A percentile compares a stretch with the other conserved stretches of the same genome.
Evolutionary conservation across 2,329 filamentous ascomycete genomes (phyloP).

Genomic region (Tolypocladium album): DNA sequence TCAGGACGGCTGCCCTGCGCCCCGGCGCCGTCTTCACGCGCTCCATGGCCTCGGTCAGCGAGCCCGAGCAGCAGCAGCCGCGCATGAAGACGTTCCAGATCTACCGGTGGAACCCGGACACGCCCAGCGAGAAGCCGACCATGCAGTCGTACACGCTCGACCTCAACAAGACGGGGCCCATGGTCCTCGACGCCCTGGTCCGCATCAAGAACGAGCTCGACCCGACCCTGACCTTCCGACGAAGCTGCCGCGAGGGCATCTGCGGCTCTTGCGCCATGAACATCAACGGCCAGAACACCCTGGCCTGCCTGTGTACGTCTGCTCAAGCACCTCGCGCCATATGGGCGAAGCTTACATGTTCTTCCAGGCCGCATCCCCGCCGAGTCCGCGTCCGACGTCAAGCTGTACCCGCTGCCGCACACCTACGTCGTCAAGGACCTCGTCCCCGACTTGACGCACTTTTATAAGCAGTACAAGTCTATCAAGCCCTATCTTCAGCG

Average conservation of each 20-base stretch:
- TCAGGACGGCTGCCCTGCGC: slow-evolving; percentile 24
- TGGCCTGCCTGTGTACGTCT: slow-evolving; percentile 86
- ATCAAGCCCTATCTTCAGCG: slow-evolving; percentile 98
- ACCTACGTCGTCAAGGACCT: slow-evolving; percentile 99
- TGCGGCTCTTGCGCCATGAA: slow-evolving; percentile 99
- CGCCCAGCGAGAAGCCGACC: slow-evolving; percentile 80
- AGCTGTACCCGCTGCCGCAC: slow-evolving; percentile 96
- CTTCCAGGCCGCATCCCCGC: slow-evolving; percentile 77
- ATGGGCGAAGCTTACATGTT: slow-evolving; percentile 19
- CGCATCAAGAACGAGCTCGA: slow-evolving; percentile 99
- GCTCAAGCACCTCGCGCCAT: too few relatives aligned
- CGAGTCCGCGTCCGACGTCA: slow-evolving; percentile 68
- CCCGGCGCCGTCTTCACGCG: slow-evolving; percentile 33
- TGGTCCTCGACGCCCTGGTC: slow-evolving; percentile 95
- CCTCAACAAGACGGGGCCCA: slow-evolving; percentile 97
- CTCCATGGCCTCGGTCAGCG: slow-evolving; percentile 44
- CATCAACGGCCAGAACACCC: slow-evolving; percentile 96
- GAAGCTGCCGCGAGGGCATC: slow-evolving; percentile 95
- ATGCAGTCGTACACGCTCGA: slow-evolving; percentile 96
- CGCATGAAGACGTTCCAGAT: slow-evolving; percentile 92
- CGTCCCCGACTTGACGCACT: slow-evolving; percentile 92
- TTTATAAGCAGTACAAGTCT: slow-evolving; percentile 99
- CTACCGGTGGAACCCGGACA: slow-evolving; percentile 97
- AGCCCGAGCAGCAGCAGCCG: slow-evolving; percentile 48
- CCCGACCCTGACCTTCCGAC: slow-evolving; percentile 88